Conservation (phyloP, 2,329 filamentous ascomycete genomes). For the Trichophyton equinum region DNA sequence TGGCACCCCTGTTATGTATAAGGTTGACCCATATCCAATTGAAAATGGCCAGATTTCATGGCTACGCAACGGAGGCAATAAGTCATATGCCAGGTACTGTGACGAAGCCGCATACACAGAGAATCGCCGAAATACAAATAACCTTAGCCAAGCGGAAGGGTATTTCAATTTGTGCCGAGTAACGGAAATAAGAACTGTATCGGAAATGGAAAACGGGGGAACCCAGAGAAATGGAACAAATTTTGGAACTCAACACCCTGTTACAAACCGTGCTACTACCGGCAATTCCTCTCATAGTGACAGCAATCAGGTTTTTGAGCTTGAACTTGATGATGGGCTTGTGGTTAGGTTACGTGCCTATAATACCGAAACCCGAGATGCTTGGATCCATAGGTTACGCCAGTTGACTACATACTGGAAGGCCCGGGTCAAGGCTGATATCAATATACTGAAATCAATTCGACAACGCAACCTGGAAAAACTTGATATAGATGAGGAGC, state of each 20-base stretch:
- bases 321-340: slow-evolving; percentile 49
- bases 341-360: slow-evolving; percentile 50
- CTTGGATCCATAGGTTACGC: slow-evolving; percentile 49
- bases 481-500: slow-evolving; percentile 52
- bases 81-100: slow-evolving; percentile 34
- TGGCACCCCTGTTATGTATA: slow-evolving; percentile 48
- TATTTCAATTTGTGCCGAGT: slow-evolving; percentile 51
- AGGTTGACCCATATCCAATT: slow-evolving; percentile 49
- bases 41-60: slow-evolving; percentile 44
- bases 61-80: slow-evolving; percentile 38
- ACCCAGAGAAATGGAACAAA: slow-evolving; percentile 42
- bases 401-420: slow-evolving; percentile 52
- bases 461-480: slow-evolving; percentile 46
- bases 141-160: slow-evolving; percentile 48
- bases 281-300: slow-evolving; percentile 30
- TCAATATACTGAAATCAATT: slow-evolving; percentile 44
- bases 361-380: slow-evolving; percentile 43
- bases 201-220: slow-evolving; percentile 38
- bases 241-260: slow-evolving; percentile 43
- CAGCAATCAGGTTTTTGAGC: slow-evolving; percentile 43
- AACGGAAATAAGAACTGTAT: slow-evolving; percentile 43
- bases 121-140: slow-evolving; percentile 44
- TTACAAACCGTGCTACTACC: slow-evolving; percentile 24
- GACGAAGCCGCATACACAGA: slow-evolving; percentile 50
- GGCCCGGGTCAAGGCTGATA: slow-evolving; percentile 42